Evolutionary conservation across 2,329 filamentous ascomycete species (phyloP).

Genomic region (Aureobasidium sp.): DNA sequence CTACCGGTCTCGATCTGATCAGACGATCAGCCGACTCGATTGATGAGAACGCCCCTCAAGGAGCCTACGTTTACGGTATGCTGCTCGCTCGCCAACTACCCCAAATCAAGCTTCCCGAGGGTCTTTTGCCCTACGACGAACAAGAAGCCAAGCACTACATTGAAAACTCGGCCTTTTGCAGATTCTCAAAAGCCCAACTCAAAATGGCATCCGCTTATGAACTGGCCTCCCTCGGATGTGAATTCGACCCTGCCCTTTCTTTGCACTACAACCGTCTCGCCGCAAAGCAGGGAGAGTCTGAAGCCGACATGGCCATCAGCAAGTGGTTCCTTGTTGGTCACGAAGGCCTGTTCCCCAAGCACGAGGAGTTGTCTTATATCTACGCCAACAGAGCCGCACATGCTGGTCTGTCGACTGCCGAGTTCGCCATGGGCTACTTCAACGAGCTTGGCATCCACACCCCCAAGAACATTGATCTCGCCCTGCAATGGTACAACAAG

Average conservation of each 20-base stretch:
- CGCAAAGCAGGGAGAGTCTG: constrained; percentile 82
- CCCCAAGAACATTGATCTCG: constrained; percentile 73
- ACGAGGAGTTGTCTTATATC: constrained; percentile 84
- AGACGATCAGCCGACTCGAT: constrained; percentile 74
- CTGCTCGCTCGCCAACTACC: constrained; percentile 82
- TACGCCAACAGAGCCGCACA: constrained; percentile 84
- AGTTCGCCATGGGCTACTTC: constrained; percentile 97
- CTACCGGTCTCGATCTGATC: constrained; percentile 73
- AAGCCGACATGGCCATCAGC: constrained; percentile 92
- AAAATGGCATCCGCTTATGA: constrained; percentile 98
- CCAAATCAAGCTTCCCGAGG: constrained; percentile 76
- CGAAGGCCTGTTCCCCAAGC: constrained; percentile 87
- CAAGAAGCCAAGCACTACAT: constrained; percentile 76
- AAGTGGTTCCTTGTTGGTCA: constrained; percentile 98
- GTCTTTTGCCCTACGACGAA: constrained; percentile 63
- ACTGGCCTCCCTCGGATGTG: constrained; percentile 84
- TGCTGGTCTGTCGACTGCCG: constrained; percentile 76
- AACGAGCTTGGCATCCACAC: constrained; percentile 93
- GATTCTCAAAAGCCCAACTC: constrained; percentile 91
- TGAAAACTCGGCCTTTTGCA: constrained; percentile 91
- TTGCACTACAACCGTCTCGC: constrained; percentile 94
- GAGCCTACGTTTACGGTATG: constrained; percentile 86
- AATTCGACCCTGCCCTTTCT: constrained; percentile 88
- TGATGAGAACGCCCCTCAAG: constrained; percentile 94
- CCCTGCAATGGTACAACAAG: constrained; percentile 81